Percentiles rank a stretch among this genome's conserved stretches.
Evolutionary conservation across 495 filamentous ascomycete genomes (phyloP).

Genomic region (Hypomontagnella monticulosa): DNA sequence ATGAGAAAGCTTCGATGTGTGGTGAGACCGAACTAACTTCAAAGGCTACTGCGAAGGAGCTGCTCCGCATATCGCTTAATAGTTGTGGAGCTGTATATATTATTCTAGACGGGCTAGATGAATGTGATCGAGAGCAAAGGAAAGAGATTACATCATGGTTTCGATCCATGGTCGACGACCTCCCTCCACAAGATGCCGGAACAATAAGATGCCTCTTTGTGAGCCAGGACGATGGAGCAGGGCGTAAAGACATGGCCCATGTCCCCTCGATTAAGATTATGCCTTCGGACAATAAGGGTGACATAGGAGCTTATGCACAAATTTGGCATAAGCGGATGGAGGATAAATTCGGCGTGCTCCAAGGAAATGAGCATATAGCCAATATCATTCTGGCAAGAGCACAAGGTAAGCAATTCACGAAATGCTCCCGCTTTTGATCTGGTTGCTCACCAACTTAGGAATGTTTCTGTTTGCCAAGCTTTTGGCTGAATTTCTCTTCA

Average conservation of each 20-base stretch:
- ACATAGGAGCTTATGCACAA: not conserved
- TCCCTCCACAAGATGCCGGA: not conserved
- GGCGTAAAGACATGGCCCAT: conserved; percentile 6
- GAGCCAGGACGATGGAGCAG: conserved; percentile 15
- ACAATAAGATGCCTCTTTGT: conserved; percentile 15
- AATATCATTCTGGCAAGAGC: conserved; percentile 46
- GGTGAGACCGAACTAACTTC: conserved; percentile 34
- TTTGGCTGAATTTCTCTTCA: conserved; percentile 50
- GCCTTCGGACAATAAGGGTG: conserved; percentile 1
- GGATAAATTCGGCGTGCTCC: not conserved
- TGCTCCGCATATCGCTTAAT: conserved; percentile 32
- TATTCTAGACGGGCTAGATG: conserved; percentile 51
- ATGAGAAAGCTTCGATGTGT: conserved; percentile 38
- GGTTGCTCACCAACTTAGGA: conserved; percentile 38
- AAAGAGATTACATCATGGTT: conserved; percentile 20
- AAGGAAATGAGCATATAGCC: conserved; percentile 25
- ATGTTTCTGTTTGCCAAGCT: conserved; percentile 61
- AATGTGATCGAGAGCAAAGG: conserved; percentile 42
- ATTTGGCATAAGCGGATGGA: conserved; percentile 1
- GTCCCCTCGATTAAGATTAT: conserved; percentile 8
- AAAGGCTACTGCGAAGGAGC: conserved; percentile 18
- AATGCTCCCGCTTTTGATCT: not conserved
- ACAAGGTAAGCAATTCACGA: conserved; percentile 12
- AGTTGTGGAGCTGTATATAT: conserved; percentile 34
- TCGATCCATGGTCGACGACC: conserved; percentile 17